These are phyloP conservation scores for Sherardia arvensis DNA, from an alignment of 257 asterid genomes.

Conservation along the genomic window DNA sequence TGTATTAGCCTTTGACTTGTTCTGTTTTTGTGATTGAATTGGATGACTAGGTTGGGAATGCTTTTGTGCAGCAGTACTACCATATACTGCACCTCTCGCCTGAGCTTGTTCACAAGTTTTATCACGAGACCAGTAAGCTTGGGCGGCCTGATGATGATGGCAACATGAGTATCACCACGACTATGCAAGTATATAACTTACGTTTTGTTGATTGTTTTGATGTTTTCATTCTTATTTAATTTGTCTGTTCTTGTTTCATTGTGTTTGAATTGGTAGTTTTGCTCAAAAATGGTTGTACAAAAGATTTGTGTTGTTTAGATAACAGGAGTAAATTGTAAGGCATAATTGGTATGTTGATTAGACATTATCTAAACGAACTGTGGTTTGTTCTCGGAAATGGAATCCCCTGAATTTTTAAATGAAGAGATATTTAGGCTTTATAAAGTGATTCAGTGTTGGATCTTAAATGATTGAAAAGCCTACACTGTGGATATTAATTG, in stretches of 20 bases:
- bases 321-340: background rate
- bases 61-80: conserved; percentile 85
- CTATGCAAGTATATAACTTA: conserved; percentile 59
- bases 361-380: no score
- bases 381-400: background rate
- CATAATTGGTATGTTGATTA: background rate
- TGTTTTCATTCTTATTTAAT: background rate
- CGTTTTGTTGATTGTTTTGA: background rate
- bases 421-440: background rate
- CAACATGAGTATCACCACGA: conserved; percentile 59
- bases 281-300: background rate
- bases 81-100: conserved; percentile 79
- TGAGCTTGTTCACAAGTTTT: conserved; percentile 58
- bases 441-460: background rate
- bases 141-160: conserved; percentile 89
- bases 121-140: conserved; percentile 73
- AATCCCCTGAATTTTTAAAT: no score
- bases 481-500: background rate
- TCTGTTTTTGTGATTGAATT: background rate
- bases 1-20: background rate
- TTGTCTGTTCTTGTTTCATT: background rate
- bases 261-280: background rate
- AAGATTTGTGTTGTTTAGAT: background rate
- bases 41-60: conserved; percentile 64
- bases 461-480: background rate